These are phyloP conservation scores for Fusarium dimerum DNA, from an alignment of 2,329 filamentous ascomycete species.

Conservation along the genomic window DNA sequence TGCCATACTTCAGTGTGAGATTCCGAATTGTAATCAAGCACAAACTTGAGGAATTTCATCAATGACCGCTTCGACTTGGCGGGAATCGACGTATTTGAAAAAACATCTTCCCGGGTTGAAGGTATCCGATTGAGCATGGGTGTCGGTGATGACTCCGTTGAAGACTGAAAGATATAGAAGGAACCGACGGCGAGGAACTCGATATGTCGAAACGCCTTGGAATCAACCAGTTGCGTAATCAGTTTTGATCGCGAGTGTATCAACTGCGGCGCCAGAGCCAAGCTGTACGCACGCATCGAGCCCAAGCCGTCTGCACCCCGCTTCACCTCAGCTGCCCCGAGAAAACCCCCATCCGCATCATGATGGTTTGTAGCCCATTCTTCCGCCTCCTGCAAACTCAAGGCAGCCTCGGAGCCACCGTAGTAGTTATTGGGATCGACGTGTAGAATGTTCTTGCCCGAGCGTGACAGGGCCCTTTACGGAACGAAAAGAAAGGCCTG, in stretches of 20 bases:
- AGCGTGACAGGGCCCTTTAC: slow-evolving; percentile 85
- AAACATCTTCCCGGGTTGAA: slow-evolving; percentile 88
- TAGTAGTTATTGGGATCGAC: slow-evolving; percentile 88
- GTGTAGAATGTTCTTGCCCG: slow-evolving; percentile 87
- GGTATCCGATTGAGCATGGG: slow-evolving; percentile 69
- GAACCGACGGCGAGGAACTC: slow-evolving; percentile 93
- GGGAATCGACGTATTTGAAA: slow-evolving; percentile 74
- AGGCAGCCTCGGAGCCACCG: slow-evolving; percentile 80
- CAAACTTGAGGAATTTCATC: slow-evolving; percentile 93
- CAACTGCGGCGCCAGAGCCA: slow-evolving; percentile 82
- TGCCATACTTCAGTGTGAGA: slow-evolving; percentile 60
- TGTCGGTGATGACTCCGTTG: slow-evolving; percentile 29
- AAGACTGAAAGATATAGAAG: slow-evolving; percentile 74
- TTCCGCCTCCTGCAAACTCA: slow-evolving; percentile 80
- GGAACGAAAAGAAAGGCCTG: slow-evolving; percentile 25
- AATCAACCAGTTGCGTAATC: slow-evolving; percentile 81
- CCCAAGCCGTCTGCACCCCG: slow-evolving; percentile 49
- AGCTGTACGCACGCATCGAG: slow-evolving; percentile 73
- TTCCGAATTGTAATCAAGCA: slow-evolving; percentile 68
- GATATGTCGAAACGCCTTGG: slow-evolving; percentile 82
- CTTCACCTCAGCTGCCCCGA: slow-evolving; percentile 36
- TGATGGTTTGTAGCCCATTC: slow-evolving; percentile 62
- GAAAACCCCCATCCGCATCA: slow-evolving; percentile 22
- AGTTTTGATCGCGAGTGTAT: slow-evolving; percentile 82
- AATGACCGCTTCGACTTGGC: slow-evolving; percentile 79